Evolutionary conservation across 805 yeast species (phyloP).

Genomic region (Hanseniaspora pseudoguilliermondii): DNA sequence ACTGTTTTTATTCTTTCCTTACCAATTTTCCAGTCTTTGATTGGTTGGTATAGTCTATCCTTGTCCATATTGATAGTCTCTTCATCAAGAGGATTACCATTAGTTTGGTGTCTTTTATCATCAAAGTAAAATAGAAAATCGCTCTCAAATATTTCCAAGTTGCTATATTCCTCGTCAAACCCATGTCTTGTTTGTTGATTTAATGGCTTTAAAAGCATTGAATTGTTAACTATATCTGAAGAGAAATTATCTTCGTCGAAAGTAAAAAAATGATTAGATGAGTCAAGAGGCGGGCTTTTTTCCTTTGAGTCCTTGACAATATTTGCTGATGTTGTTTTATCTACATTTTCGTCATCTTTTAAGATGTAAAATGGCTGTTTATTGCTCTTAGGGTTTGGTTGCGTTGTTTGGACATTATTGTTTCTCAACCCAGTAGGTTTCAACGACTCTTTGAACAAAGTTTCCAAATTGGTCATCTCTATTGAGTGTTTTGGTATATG

Average conservation of each 20-base stretch:
- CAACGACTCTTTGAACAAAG: slow-evolving; percentile 5
- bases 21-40: slow-evolving; percentile 82
- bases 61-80: slow-evolving; percentile 37
- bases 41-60: slow-evolving; percentile 48
- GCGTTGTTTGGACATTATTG: not conserved
- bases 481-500: not conserved
- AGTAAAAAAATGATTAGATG: not conserved
- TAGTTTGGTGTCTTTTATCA: slow-evolving; percentile 82
- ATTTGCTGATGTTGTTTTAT: not conserved
- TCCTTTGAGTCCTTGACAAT: not conserved
- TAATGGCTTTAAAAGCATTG: slow-evolving; percentile 32
- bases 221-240: not conserved
- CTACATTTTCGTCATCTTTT: not conserved
- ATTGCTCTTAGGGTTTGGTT: not conserved
- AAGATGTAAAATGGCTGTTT: not conserved
- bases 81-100: slow-evolving; percentile 62
- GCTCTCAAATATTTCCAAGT: slow-evolving; percentile 43
- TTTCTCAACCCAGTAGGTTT: slow-evolving; percentile 9
- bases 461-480: slow-evolving; percentile 6
- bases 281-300: not conserved
- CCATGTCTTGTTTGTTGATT: slow-evolving; percentile 57
- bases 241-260: not conserved
- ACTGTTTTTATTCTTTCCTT: slow-evolving; percentile 86
- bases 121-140: slow-evolving; percentile 76
- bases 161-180: slow-evolving; percentile 43